phyloP scores from a whole-genome alignment of 106 monocot genomes.

The Dendrobium officinale region DNA sequence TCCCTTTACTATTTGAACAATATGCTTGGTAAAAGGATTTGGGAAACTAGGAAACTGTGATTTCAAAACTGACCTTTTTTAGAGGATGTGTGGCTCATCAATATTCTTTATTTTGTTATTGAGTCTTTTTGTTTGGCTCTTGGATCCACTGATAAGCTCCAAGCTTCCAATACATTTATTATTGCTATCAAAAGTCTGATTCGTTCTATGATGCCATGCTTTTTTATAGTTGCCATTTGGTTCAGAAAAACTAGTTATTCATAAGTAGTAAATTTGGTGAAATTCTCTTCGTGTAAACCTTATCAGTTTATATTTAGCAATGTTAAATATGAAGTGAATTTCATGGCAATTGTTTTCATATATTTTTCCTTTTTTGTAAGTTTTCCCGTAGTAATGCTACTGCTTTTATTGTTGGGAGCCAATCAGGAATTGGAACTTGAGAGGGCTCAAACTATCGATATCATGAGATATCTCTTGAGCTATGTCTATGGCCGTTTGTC shows the following conservation, averaged over 20 bases:
- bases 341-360: background rate
- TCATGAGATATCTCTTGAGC: conserved; percentile 67
- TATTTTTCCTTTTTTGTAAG: background rate
- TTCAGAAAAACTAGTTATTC: background rate
- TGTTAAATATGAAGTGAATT: conserved; percentile 4
- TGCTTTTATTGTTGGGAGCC: background rate
- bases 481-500: conserved; percentile 21
- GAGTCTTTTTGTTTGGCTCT: background rate
- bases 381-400: background rate
- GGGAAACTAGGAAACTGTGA: background rate
- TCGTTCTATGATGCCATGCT: background rate
- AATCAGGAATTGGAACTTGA: conserved; percentile 37
- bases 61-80: background rate
- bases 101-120: background rate
- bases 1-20: background rate
- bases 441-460: conserved; percentile 51
- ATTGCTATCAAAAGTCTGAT: background rate
- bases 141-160: background rate
- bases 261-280: background rate
- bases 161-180: background rate
- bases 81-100: background rate
- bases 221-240: background rate
- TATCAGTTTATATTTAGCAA: background rate
- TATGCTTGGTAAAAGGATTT: background rate
- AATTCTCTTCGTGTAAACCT: background rate